Evolutionary conservation across 2,329 filamentous ascomycete genomes (phyloP).

Genomic region (Aureobasidium uvarum): DNA sequence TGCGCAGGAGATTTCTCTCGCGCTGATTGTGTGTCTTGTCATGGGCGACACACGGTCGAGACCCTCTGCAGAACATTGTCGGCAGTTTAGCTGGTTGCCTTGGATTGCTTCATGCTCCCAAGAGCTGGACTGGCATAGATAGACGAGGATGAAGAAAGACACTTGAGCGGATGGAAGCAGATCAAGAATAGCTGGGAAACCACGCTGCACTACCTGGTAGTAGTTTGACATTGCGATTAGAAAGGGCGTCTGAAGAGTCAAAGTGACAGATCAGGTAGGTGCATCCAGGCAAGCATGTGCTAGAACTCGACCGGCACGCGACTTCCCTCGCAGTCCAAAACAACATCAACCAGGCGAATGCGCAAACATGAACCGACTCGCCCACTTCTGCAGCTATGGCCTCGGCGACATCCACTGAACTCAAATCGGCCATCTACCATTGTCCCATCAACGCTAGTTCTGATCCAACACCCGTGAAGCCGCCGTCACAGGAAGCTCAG

Average conservation of each 20-base stretch:
- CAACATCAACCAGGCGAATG: not conserved
- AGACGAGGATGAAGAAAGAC: not conserved
- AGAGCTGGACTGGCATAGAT: not conserved
- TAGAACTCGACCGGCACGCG: not conserved
- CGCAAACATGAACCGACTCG: not conserved
- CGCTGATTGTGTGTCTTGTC: not conserved
- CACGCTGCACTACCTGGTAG: not conserved
- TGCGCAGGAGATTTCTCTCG: not conserved
- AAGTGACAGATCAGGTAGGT: not conserved
- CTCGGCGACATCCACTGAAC: not conserved
- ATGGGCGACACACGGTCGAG: not conserved
- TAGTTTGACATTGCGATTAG: no score
- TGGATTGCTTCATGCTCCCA: not conserved
- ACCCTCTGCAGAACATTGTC: not conserved
- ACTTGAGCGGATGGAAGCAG: not conserved
- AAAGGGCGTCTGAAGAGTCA: not conserved
- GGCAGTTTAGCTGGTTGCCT: not conserved
- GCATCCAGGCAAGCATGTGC: not conserved
- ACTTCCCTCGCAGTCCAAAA: not conserved
- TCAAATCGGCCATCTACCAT: not conserved
- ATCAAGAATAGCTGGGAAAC: not conserved
- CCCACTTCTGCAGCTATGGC: not conserved
- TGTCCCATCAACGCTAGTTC: not conserved
- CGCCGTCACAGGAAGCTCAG: not conserved
- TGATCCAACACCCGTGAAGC: conserved; percentile 1